Percentiles rank a stretch among this genome's conserved stretches.
phyloP scores from a whole-genome alignment of 139 green algal species.

The Parachlorella kessleri region DNA sequence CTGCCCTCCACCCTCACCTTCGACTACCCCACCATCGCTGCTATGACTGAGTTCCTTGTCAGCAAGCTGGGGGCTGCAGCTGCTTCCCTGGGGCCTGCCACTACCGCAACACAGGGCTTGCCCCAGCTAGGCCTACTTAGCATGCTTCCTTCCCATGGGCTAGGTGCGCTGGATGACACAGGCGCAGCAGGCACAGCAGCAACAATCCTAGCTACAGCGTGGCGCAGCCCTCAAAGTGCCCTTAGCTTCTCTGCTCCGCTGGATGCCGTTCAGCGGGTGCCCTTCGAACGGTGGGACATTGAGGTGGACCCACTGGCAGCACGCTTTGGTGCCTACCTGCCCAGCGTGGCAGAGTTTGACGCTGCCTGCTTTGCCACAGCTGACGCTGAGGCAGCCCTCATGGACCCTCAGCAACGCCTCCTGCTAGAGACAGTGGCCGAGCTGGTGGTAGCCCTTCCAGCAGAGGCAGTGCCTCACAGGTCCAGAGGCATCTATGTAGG shows the following conservation, averaged over 20 bases:
- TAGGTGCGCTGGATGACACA: background rate
- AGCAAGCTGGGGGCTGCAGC: background rate
- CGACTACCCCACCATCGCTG: conserved; percentile 70
- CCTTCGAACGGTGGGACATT: conserved; percentile 56
- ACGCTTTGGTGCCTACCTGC: conserved; percentile 63
- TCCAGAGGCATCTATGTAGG: conserved; percentile 72
- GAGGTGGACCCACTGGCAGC: conserved; percentile 40
- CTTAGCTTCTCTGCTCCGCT: conserved; percentile 7
- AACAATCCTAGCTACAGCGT: conserved; percentile 7
- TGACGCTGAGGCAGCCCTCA: conserved; percentile 57
- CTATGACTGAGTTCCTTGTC: conserved; percentile 24
- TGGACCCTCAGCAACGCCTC: conserved; percentile 74
- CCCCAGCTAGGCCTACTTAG: background rate
- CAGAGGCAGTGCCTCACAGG: background rate
- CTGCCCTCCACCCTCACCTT: conserved; percentile 74
- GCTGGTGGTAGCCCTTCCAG: conserved; percentile 5
- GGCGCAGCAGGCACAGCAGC: background rate
- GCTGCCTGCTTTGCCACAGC: conserved; percentile 62
- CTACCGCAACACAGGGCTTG: background rate
- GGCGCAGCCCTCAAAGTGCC: background rate
- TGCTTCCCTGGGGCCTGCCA: background rate
- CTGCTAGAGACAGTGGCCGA: conserved; percentile 43
- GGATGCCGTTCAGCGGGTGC: conserved; percentile 55
- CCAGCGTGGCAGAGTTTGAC: conserved; percentile 69
- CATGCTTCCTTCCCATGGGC: background rate